These are phyloP conservation scores for Chlorociboria aeruginascens DNA, from an alignment of 495 filamentous ascomycete genomes.

Conservation along the genomic window DNA sequence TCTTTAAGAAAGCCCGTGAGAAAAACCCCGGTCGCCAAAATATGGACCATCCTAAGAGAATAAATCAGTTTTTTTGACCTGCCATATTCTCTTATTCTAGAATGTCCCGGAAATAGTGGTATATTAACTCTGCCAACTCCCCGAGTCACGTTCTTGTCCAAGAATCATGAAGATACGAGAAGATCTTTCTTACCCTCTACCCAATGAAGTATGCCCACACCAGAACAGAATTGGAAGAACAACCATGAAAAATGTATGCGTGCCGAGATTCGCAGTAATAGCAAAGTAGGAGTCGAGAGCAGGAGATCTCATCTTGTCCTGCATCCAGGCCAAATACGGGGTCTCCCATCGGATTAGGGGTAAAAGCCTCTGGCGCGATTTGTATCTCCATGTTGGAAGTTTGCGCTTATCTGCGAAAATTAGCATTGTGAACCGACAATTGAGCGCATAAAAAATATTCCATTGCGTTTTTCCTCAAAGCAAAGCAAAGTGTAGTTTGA, in stretches of 20 bases:
- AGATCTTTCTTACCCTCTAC: constrained; percentile 54
- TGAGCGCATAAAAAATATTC: constrained; percentile 1
- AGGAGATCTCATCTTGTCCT: constrained; percentile 65
- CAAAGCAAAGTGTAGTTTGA: no score
- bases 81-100: background rate
- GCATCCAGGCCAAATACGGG: constrained; percentile 77
- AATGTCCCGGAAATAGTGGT: background rate
- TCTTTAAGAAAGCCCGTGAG: constrained; percentile 92
- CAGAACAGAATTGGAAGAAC: constrained; percentile 88
- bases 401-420: constrained; percentile 56
- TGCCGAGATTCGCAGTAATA: constrained; percentile 91
- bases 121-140: no score
- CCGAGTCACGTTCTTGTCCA: no score
- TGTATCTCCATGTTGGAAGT: constrained; percentile 83
- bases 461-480: no score
- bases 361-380: constrained; percentile 65
- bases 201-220: constrained; percentile 74
- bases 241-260: constrained; percentile 98
- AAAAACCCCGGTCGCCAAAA: constrained; percentile 82
- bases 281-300: constrained; percentile 91
- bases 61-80: no score
- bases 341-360: constrained; percentile 92
- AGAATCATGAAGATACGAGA: no score
- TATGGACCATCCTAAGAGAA: constrained; percentile 60
- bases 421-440: constrained; percentile 4